Evolutionary conservation across 2,329 filamentous ascomycete species (phyloP).

Genomic region (Aspergillus quadrilineatus): DNA sequence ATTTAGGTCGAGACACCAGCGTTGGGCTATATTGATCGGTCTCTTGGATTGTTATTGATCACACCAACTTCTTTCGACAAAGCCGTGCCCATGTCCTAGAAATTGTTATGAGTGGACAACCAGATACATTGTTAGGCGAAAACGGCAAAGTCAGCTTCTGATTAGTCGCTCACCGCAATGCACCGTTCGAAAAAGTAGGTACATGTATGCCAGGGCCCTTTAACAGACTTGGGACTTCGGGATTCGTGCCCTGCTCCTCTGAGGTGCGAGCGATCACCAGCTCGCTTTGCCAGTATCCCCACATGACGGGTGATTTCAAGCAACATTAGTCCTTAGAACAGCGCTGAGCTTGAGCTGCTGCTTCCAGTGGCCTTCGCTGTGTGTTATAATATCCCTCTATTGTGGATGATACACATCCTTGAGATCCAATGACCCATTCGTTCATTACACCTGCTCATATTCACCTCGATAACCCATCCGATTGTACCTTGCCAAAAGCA

Average conservation of each 20-base stretch:
- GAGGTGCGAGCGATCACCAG: background rate
- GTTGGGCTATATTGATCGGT: background rate
- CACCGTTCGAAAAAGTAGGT: background rate
- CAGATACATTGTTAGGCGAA: background rate
- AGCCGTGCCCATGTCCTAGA: background rate
- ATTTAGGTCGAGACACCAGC: background rate
- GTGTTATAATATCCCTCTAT: no score
- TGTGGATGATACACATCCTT: no score
- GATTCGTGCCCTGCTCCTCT: background rate
- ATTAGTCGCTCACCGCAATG: background rate
- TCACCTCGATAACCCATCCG: no score
- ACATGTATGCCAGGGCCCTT: background rate
- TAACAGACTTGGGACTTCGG: background rate
- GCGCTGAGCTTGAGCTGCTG: no score
- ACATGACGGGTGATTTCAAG: background rate
- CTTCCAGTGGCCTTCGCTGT: no score
- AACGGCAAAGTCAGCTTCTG: background rate
- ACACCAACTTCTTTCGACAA: background rate
- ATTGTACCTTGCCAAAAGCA: no score
- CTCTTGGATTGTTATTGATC: background rate
- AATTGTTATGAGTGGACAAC: background rate
- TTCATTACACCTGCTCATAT: no score
- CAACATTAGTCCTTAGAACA: no score
- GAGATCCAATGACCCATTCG: no score
- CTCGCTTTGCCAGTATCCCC: background rate